A percentile compares a stretch with the other conserved stretches of the same genome.
phyloP scores from a whole-genome alignment of 2,329 filamentous ascomycete species.

The Colletotrichum graminicola region DNA sequence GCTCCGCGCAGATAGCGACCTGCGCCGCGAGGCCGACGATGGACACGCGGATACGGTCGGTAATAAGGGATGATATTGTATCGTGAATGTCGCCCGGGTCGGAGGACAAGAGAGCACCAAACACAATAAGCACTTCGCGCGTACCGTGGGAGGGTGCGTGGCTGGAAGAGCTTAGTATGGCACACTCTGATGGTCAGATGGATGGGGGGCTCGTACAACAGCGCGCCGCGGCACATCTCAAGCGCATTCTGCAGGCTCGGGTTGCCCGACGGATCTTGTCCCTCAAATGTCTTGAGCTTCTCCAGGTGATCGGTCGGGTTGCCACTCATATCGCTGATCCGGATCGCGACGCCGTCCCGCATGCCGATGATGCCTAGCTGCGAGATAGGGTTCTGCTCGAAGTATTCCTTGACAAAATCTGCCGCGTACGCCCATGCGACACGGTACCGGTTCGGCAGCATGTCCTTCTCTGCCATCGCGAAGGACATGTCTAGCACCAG shows the following conservation, averaged over 20 bases:
- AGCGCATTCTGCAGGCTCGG: conserved; percentile 93
- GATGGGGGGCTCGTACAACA: conserved; percentile 71
- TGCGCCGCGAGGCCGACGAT: conserved; percentile 93
- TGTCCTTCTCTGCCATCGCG: conserved; percentile 95
- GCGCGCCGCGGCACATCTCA: conserved; percentile 90
- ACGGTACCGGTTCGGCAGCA: conserved; percentile 88
- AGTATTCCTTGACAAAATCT: conserved; percentile 93
- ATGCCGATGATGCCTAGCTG: conserved; percentile 94
- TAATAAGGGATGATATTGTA: conserved; percentile 82
- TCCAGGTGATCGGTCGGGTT: conserved; percentile 91
- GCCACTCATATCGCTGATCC: conserved; percentile 89
- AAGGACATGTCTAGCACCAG: conserved; percentile 92
- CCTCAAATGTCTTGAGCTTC: conserved; percentile 75
- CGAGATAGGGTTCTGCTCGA: conserved; percentile 98
- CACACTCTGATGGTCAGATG: neutral
- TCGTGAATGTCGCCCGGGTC: conserved; percentile 97
- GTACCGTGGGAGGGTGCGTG: conserved; percentile 95
- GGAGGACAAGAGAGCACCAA: conserved; percentile 88
- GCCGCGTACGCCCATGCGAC: conserved; percentile 85
- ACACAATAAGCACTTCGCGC: conserved; percentile 90
- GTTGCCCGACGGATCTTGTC: conserved; percentile 77
- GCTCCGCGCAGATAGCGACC: conserved; percentile 90
- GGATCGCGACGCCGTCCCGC: conserved; percentile 88
- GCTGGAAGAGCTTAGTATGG: conserved; percentile 56
- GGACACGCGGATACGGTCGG: conserved; percentile 86